Evolutionary conservation across 306 rosid species (phyloP), one percentile per base, ranked within the genome.

Genomic region (Lotus japonicus): DNA sequence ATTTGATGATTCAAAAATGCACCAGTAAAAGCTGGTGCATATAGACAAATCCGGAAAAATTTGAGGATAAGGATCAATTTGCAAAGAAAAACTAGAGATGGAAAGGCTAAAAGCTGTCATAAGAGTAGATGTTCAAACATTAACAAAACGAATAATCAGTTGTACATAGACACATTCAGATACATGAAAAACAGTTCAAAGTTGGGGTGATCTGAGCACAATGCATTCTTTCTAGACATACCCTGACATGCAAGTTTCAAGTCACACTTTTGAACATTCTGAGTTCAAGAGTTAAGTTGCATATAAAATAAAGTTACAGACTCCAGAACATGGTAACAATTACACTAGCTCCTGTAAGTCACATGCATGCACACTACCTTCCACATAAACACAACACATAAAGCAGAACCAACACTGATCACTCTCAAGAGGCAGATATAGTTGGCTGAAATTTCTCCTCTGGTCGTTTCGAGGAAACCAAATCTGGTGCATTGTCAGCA

Each of bases 371-470:
- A 42, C 23, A 45, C 70, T n/a, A 17, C 62, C 67, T 61, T 64
- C 45, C 66, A 75, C 45, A 45, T 4, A 1, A 31, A 23, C 14
- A 62, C 42, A 35, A 41, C 13, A 28, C 62, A 48, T n/a, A 35
- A 44, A 54, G 28, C 33, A 52, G 26, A 55, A 23, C n/a, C 17
- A 71, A 57, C 54, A 44, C 55, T 5, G 14, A 18, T 58, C 56
- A 52, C 4, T 60, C 69, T 77, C 64, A 59, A 60, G 81, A 69
- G 65, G 82, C 62, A 62, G 76, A 45, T 7, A 77, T 23, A 26
- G 82, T 79, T 36, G 83, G 72, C 53, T 79, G 79, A 48, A 72
- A 10, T 66, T 84, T 74, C 58, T 87, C 76, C 62, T 78, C 69
- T 11, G 77, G 67, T 15, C 26, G 74, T 5, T 74, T 80, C 67